These are phyloP conservation scores for Lentinula detonsa DNA, from an alignment of 768 basidiomycete genomes.

Conservation along the genomic window DNA sequence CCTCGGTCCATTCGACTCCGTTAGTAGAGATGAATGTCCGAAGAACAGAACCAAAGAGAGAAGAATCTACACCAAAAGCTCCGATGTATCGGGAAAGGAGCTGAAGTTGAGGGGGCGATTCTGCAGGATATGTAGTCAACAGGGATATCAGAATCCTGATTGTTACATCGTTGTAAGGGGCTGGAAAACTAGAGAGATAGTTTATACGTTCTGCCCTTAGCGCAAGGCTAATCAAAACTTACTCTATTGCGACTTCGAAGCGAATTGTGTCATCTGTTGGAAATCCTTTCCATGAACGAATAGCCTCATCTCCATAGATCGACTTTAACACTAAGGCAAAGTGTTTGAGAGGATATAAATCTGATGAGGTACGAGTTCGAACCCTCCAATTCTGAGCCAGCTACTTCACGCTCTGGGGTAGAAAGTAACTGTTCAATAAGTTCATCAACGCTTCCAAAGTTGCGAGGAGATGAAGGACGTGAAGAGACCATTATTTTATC, in stretches of 20 bases:
- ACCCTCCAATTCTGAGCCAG: constrained; percentile 46
- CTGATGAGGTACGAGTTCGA: constrained; percentile 1
- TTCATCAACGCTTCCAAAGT: not conserved
- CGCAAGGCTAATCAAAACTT: constrained; percentile 20
- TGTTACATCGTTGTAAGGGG: constrained; percentile 45
- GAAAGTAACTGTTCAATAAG: constrained; percentile 27
- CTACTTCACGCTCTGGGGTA: constrained; percentile 30
- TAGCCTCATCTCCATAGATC: constrained; percentile 69
- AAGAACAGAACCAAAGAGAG: constrained; percentile 70
- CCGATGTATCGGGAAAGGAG: constrained; percentile 82
- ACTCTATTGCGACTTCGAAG: constrained; percentile 64
- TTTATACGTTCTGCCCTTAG: not conserved
- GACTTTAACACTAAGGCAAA: constrained; percentile 58
- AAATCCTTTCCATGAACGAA: constrained; percentile 44
- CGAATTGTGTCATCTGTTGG: constrained; percentile 38
- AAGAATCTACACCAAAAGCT: constrained; percentile 66
- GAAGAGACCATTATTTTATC: not conserved
- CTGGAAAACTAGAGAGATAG: constrained; percentile 36
- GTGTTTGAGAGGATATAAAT: not conserved
- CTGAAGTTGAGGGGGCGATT: constrained; percentile 74
- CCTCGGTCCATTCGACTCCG: constrained; percentile 73
- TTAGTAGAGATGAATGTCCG: constrained; percentile 74
- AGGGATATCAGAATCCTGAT: constrained; percentile 55
- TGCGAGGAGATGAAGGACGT: constrained; percentile 1
- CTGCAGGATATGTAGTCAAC: constrained; percentile 50